Evolutionary conservation across 495 filamentous ascomycete species (phyloP).

Genomic region (Emericellopsis terricola): DNA sequence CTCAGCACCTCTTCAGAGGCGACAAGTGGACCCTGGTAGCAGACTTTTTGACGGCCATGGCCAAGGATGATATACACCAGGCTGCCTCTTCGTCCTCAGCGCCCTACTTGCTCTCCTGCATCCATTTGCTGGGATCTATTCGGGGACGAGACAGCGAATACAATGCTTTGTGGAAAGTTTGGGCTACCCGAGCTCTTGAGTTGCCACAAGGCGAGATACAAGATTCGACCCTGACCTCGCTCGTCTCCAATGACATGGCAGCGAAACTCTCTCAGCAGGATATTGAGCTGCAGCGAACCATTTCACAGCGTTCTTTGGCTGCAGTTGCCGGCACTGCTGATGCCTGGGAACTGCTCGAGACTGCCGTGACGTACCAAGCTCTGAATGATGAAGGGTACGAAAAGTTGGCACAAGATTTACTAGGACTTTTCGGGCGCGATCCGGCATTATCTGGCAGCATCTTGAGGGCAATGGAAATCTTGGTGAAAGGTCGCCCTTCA

Average conservation of each 20-base stretch:
- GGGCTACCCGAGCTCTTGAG: conserved; percentile 14
- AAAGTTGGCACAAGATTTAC: conserved; percentile 12
- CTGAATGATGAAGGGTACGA: conserved; percentile 10
- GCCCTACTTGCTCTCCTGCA: conserved; percentile 11
- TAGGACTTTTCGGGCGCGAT: conserved; percentile 6
- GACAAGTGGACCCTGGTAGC: conserved; percentile 3
- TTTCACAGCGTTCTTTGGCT: conserved; percentile 14
- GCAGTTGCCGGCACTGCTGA: conserved; percentile 9
- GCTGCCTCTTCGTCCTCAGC: conserved; percentile 16
- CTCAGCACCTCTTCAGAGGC: conserved; percentile 10
- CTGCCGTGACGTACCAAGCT: conserved; percentile 14
- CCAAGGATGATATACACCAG: conserved; percentile 8
- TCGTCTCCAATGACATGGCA: conserved; percentile 19
- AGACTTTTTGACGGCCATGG: conserved; percentile 7
- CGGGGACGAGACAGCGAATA: conserved; percentile 13
- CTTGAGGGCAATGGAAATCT: conserved; percentile 19
- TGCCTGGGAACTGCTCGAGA: conserved; percentile 20
- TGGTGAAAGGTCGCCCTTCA: conserved; percentile 15
- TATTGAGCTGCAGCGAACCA: conserved; percentile 19
- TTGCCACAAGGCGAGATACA: conserved; percentile 5
- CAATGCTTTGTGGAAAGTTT: conserved; percentile 15
- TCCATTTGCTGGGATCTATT: conserved; percentile 15
- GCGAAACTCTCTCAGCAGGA: conserved; percentile 9
- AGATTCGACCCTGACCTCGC: conserved; percentile 12
- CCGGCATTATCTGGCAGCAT: conserved; percentile 5